Evolutionary conservation across 306 rosid species (phyloP), one percentile per base, ranked within the genome.

Genomic region (Quercus bicolor): DNA sequence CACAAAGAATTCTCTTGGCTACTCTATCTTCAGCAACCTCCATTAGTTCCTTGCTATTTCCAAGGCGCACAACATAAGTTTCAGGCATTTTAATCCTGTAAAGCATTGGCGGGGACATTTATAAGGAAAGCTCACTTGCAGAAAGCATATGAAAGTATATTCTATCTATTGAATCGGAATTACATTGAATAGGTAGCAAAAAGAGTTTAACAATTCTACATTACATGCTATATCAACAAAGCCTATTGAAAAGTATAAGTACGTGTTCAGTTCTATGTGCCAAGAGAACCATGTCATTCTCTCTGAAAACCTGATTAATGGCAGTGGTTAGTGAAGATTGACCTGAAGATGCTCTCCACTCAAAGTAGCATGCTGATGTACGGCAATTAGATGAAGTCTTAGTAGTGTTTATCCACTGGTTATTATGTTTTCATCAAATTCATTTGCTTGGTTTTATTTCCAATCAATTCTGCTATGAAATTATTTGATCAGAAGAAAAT

Each of bases 31-130:
- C 99, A 60, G 99, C 96, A 69, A 95, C 92, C 81, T 93, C 99
- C 92, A 86, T 95, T 31, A 95, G 93, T 57, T 95, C 99, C 83
- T 93, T 95, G 90, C 99, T 95, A 91, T 95, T 95, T 78, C 99
- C 99, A 73, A 93, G 97, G 86, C 91, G 99, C 77, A 95, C 99
- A 53, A 91, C 94, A 83, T 86, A 88, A 43, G 99, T 91, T 78
- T 90, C 80, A 68, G 98, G 98, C 99, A 95, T 93, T 81, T 83
- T 82, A 79, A 93, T 90, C 85, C 99, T 95, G 68, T 71, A 83
- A 68, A 62, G 34, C 43, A 68, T 59, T 59, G 74, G 52, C 8
- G 16, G 72, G 26, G 29, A 43, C 61, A 48, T 13, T 73, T 19
- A 72, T 13, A 6, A 77, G 43, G n/a, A 60, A 56, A 51, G 40